These are phyloP conservation scores for Musa acuminata DNA, from an alignment of 176 grass and related monocot species.

Conservation along the genomic window DNA sequence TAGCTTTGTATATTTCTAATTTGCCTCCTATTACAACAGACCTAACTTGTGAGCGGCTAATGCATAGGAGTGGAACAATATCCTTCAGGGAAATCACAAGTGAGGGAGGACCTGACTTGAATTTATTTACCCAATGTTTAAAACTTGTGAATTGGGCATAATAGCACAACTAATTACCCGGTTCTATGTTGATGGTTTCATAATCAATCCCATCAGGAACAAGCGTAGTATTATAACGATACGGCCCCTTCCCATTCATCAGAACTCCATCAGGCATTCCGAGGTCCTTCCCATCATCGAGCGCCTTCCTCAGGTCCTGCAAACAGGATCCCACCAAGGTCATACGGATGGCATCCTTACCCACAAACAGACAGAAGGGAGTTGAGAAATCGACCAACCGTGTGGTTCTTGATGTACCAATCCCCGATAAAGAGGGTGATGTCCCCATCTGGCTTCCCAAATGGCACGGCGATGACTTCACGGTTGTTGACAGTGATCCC, in stretches of 20 bases:
- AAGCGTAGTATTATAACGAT: constrained; percentile 22
- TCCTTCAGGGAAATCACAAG: no score
- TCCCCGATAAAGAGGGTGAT: constrained; percentile 24
- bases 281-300: constrained; percentile 10
- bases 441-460: constrained; percentile 16
- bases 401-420: constrained; percentile 25
- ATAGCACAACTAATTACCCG: neutral
- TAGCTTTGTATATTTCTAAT: no score
- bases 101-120: no score
- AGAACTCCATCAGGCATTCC: constrained; percentile 27
- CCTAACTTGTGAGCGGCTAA: no score
- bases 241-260: constrained; percentile 28
- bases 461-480: constrained; percentile 18
- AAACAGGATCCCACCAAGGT: neutral
- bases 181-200: constrained; percentile 22
- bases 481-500: constrained; percentile 27
- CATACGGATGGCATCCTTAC: neutral
- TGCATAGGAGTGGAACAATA: no score
- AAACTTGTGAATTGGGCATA: neutral
- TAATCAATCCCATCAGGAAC: constrained; percentile 22
- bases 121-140: neutral
- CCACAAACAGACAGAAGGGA: neutral
- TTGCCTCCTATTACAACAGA: no score
- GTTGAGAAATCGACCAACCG: neutral
- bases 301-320: constrained; percentile 21